Base-by-base conservation (phyloP, 768 basidiomycete genomes). In the Trametes sanguinea region DNA sequence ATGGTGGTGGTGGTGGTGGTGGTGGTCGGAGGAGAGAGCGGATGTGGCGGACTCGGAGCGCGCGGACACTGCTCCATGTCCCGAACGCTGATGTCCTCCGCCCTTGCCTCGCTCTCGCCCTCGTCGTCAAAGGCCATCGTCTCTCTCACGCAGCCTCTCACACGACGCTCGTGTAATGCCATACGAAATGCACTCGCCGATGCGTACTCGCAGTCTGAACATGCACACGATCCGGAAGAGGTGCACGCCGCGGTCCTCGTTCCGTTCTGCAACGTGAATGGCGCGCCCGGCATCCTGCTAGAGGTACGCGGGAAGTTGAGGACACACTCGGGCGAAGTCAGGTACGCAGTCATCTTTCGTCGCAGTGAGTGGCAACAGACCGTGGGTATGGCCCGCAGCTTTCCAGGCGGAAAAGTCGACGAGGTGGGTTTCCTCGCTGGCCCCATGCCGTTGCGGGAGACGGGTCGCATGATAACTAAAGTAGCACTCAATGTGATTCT, bases 291-390 rank as follows among this genome's bases (percentile, higher is more conserved):
- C 6, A 80, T 94, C 17, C 71, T 93, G 50, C 79, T 92, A 14
- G 87, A 92, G 72, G 83, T 92, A 35, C 80, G 91, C 65, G 84
- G 83, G 14, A 83, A 84, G 67, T 73, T 82, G 43, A 73, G 89
- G 66, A 81, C 78, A 33, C 91, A 92, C 73, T 86, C 90, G 0
- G 90, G 91, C n/a, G 89, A 92, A 78, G 84, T 92, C 37, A 91
- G 91, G 91, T 90, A 62, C 40, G 79, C 60, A 13, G 2, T 4
- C 42, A 22, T 16, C 13, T 17, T 16, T 2, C n/a, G 40, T 2
- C 5, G n/a, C 22, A 10, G 27, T 6, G n/a, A 40, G 33, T 14
- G 16, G 39, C 44, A n/a, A n/a, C 40, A 50, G 44, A 39, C 44
- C 10, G 63, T 51, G 10, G 29, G n/a, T 27, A 51, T 57, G 44